These are phyloP conservation scores for Rhizomucor miehei DNA, from an alignment of 371 early-diverging fungal species.

Conservation along the genomic window DNA sequence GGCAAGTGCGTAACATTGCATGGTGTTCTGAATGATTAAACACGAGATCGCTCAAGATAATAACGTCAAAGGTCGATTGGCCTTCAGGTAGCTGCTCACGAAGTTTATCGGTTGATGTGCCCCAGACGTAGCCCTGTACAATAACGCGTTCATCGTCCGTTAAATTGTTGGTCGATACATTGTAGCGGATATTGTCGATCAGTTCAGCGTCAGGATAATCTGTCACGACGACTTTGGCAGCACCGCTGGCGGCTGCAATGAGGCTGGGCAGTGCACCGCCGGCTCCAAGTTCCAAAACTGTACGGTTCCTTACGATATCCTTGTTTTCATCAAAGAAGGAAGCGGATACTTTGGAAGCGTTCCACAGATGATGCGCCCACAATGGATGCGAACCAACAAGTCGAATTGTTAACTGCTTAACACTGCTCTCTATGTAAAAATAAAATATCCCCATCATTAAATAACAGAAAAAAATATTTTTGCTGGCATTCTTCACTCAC, in stretches of 20 bases:
- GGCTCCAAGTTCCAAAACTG: constrained; percentile 87
- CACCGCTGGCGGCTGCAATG: constrained; percentile 71
- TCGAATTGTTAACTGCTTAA: constrained; percentile 45
- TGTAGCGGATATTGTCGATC: constrained; percentile 73
- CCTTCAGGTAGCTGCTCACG: constrained; percentile 27
- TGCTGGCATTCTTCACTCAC: constrained; percentile 6
- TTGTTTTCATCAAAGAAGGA: constrained; percentile 70
- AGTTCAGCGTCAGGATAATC: constrained; percentile 89
- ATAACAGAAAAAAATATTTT: neutral
- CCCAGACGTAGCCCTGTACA: constrained; percentile 82
- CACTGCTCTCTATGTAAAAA: constrained; percentile 11
- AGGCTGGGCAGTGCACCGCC: constrained; percentile 89
- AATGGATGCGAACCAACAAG: constrained; percentile 80
- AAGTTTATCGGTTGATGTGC: constrained; percentile 59
- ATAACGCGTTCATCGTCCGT: constrained; percentile 12
- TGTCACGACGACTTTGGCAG: constrained; percentile 76
- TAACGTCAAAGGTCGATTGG: constrained; percentile 64
- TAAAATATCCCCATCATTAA: too few species aligned
- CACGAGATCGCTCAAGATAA: constrained; percentile 86
- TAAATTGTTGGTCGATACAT: constrained; percentile 50
- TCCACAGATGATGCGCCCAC: constrained; percentile 93
- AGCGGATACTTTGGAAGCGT: constrained; percentile 83
- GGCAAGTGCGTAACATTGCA: constrained; percentile 66
- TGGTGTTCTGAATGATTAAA: constrained; percentile 89
- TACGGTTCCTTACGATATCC: constrained; percentile 54